Evolutionary conservation across 2,329 filamentous ascomycete species (phyloP), one percentile per base, ranked within the genome.

Genomic region (Simplicillium sp.): DNA sequence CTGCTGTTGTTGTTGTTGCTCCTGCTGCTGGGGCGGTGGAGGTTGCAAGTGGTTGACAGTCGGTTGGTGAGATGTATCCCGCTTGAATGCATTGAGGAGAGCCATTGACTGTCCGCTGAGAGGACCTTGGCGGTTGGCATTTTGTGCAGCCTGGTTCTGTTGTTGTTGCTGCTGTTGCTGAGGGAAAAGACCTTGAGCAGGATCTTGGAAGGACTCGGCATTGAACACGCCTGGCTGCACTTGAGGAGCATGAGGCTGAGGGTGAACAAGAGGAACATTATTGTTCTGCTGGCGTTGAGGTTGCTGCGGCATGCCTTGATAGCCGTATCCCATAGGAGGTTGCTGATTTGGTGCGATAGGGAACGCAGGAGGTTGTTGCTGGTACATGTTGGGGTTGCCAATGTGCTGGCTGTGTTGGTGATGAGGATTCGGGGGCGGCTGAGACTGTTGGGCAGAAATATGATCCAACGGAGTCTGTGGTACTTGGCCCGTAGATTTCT

Each of bases 381-480:
- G 69, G 33, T 60, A 55, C 12, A 71, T 65, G 38, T 73, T 13
- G 31, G 31, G 31, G 7, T 33, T 5, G 12, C 31, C 31, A 15
- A 33, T 33, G 16, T 66, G 65, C 25, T 70, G 69, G 33, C 60
- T 55, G 12, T 71, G 65, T 38, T 73, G 70, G 42, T 74, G 69
- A 52, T 80, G 77, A 7, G 79, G 77, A 34, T 72, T 75, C 33
- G 20, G 20, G 9, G 62, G 65, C 12, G 79, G 75, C 52, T 74
- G 69, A 20, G 70, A 55, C 16, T 70, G 66, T 18, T 72, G 66
- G 5, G 58, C 54, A 38, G 67, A 59, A 14, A 67, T 64, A 45
- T 77, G 73, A 12, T 82, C 75, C 28, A 75, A 56, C 8, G 77
- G 72, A 5, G 74, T 76, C 38, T 69, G 68, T 34, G 66, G 70